Base-by-base conservation (phyloP, 768 basidiomycete species). In the Lentinula lateritia region DNA sequence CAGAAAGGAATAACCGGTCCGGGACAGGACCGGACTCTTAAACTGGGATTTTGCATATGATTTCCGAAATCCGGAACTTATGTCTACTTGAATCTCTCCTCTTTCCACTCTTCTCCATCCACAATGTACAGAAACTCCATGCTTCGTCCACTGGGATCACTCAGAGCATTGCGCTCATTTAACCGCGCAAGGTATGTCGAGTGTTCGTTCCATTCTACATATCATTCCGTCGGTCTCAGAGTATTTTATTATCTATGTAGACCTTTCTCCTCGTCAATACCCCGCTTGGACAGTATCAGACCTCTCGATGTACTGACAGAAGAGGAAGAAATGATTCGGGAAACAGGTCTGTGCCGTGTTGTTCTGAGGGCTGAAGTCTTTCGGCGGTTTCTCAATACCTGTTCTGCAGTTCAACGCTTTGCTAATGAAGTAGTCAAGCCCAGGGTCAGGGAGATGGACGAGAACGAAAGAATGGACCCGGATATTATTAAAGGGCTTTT, bases 381-480 rank as follows among this genome's bases (percentile, higher is more conserved):
- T 23, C 23, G 23, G 28, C 16, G 36, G 16, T 41, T 13, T 18
- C 35, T 5, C 59, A 60, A 60, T 62, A 64, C 60, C 52, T 35
- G n/a, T 34, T 39, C 12, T 18, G 15, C 69, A 93, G 96, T 98
- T 23, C 81, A 81, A 67, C 89, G 92, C 32, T 98, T 98, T 67
- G 93, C 95, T 0, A 79, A 83, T 56, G 95, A 98, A 56, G 88
- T 96, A 34, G 85, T 99, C 18, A 91, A 76, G 3, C 97, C 97
- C 52, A 92, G 88, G 73, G 95, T 97, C 61, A 83, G 87, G 20
- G 94, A 95, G 73, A 99, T 99, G 97, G 97, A 99, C 69, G 97
- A 99, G 80, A 90, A 88, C 60, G 96, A 99, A 75, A 76, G 73
- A 61, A 98, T 99, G 96, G 95, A 98, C 71, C 86, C 92, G 0